These are phyloP conservation scores for Gloeostereum incarnatum DNA, from an alignment of 768 basidiomycete genomes.

Conservation along the genomic window DNA sequence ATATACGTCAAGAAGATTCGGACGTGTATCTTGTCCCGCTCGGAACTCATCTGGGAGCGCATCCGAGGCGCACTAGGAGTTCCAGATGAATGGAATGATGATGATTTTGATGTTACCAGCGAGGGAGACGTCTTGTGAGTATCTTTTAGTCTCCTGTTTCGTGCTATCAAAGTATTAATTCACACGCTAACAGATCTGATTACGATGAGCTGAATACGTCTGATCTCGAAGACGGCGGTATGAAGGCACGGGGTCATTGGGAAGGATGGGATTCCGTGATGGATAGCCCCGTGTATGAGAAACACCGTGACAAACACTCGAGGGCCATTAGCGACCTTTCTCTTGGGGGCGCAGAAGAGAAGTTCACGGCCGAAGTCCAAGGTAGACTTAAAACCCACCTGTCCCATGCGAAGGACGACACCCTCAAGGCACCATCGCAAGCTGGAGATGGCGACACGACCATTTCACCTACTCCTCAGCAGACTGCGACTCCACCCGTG, in stretches of 20 bases:
- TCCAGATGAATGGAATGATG: conserved; percentile 73
- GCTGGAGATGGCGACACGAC: background rate
- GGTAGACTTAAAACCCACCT: too few relatives aligned
- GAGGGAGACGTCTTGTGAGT: too few relatives aligned
- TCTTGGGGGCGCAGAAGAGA: too few relatives aligned
- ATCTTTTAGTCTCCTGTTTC: too few relatives aligned
- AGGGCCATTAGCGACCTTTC: too few relatives aligned
- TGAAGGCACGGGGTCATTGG: conserved; percentile 28
- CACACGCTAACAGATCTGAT: too few relatives aligned
- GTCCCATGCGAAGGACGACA: background rate
- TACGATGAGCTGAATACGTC: conserved; percentile 20
- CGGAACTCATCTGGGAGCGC: conserved; percentile 88
- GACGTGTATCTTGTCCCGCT: conserved; percentile 66
- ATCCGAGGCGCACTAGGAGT: conserved; percentile 83
- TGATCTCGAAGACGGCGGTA: conserved; percentile 31
- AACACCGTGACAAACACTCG: too few relatives aligned
- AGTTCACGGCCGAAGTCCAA: too few relatives aligned
- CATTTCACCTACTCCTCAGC: background rate
- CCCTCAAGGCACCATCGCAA: background rate
- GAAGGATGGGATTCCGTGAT: conserved; percentile 36
- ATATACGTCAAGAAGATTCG: conserved; percentile 68
- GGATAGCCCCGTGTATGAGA: conserved; percentile 30
- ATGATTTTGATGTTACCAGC: conserved; percentile 33
- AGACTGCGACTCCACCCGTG: background rate
- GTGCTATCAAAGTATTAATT: too few relatives aligned